Base-by-base conservation (phyloP, 352 stramenopile genomes). In the Elongisporangium undulatum region DNA sequence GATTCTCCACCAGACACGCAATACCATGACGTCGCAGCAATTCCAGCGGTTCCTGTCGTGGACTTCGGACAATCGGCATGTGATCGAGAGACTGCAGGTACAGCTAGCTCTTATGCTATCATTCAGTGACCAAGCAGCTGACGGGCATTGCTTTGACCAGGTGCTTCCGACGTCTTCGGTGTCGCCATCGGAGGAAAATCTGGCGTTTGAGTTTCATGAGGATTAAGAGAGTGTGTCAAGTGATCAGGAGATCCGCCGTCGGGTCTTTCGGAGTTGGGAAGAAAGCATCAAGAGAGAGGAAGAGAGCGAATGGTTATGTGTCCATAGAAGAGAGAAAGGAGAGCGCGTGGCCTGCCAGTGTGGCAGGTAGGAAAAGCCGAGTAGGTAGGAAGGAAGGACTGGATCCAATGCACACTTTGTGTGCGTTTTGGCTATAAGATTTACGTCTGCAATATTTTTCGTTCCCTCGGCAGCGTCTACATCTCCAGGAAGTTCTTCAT, bases 401-500 rank as follows among this genome's bases (percentile, higher is more conserved):
- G 34, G 34, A 45, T 45, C 34, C 34, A 12, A 45, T 45, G 34
- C 34, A 45, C 34, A 45, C 34, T 9, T 15, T 12, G 12, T 45
- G 34, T 45, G 34, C 34, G 34, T 45, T 45, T 45, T 45, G 34
- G 34, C 34, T 45, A 45, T 45, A 45, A 45, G 19, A 53, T 26
- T 53, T 53, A 26, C 19, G 49, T 53, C 22, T 59, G 54, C 19
- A 51, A 51, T 50, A 45, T 17, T 45, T 17, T 45, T 17, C 12
- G 10, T 45, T 45, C 34, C 26, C 34, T 45, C 34, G 16, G 34
- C 34, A 16, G 20, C 53, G 13, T 61, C 79, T 74, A 92, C 87
- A 95, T 93, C 62, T 89, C 78, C 53, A 95, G 68, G 62, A 96
- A 96, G 66, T 94, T 95, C 63, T 89, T 79, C 61, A 95, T 92